Evolutionary conservation across 2,329 filamentous ascomycete genomes (phyloP), one percentile per base, ranked within the genome.

Genomic region (Xylaria sp.): DNA sequence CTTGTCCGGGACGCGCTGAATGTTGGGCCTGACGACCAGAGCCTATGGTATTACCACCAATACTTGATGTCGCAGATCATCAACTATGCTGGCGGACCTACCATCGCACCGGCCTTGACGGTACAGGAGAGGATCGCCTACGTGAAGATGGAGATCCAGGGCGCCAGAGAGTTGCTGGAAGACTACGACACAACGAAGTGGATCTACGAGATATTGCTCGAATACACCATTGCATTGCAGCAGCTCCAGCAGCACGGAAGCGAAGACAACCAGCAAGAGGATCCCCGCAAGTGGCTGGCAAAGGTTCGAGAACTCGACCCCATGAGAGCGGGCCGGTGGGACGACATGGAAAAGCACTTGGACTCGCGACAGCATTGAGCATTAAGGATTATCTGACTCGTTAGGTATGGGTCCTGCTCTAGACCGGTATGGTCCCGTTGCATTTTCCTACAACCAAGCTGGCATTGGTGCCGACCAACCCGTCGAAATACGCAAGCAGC

Each of bases 11-110:
- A 87, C 52, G 92, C 89, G 0, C 78, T 97, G 44, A 94, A 92
- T 55, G 90, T 91, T 37, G 92, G 95, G 53, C 92, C 93, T 0
- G 92, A 96, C 63, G 93, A 97, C 69, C 93, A 97, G 69, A 96
- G 92, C 17, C 79, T 97, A 5, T 99, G 94, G 92, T 96, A 95
- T 72, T 97, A 99, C 68, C 92, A 97, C 71, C 89, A 94, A 64
- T 96, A 88, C 66, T 77, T 97, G 52, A 85, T 97, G 75, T 82
- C 86, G 55, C 88, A 87, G 66, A 76, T 89, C 63, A 76, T 81
- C 48, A 79, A 77, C 65, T 21, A 73, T 44, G 75, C 69, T 13
- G 73, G 77, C 13, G 68, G 75, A 2, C 74, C 79, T 18, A 82
- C 82, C 8, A 88, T 96, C 63, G 81, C 86, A 13, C 84, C 85